Conservation (phyloP, 345 rosid species). For the Clarkia xantiana region DNA sequence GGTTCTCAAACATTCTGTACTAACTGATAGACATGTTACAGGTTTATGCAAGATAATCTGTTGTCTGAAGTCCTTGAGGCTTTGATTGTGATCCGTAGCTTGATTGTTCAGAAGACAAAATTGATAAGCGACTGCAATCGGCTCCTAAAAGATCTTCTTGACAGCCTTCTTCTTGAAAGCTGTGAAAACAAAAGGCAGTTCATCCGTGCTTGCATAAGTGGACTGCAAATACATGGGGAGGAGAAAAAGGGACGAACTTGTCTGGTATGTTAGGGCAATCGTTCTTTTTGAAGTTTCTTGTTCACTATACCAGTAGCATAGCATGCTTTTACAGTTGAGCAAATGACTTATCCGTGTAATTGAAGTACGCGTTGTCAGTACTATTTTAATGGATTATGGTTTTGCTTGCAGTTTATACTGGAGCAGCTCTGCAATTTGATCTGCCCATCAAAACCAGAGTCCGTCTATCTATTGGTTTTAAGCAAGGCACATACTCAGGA, state of each 20-base stretch:
- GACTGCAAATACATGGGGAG: constrained; percentile 76
- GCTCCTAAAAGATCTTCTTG: constrained; percentile 80
- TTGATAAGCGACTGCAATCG: constrained; percentile 88
- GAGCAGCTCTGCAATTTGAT: constrained; percentile 98
- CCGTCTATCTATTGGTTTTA: constrained; percentile 71
- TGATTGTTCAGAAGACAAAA: constrained; percentile 97
- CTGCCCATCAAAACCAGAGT: constrained; percentile 93
- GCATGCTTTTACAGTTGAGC: no score
- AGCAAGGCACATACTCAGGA: constrained; percentile 97
- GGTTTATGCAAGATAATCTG: constrained; percentile 86
- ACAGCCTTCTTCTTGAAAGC: constrained; percentile 92
- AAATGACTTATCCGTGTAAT: no score
- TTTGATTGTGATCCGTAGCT: constrained; percentile 83
- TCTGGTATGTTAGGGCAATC: constrained; percentile 34
- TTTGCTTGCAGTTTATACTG: constrained; percentile 67
- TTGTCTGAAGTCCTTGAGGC: constrained; percentile 86
- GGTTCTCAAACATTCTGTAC: constrained; percentile 5
- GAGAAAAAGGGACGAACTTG: constrained; percentile 77
- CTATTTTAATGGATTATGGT: constrained; percentile 5
- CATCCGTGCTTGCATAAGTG: constrained; percentile 80
- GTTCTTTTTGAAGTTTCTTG: neutral
- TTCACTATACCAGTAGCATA: no score
- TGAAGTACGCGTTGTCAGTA: no score
- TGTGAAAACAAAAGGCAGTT: constrained; percentile 88
- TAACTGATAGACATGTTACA: constrained; percentile 22